Evolutionary conservation across 2,329 filamentous ascomycete genomes (phyloP), one percentile per base, ranked within the genome.

Genomic region (Diaporthe helianthi): DNA sequence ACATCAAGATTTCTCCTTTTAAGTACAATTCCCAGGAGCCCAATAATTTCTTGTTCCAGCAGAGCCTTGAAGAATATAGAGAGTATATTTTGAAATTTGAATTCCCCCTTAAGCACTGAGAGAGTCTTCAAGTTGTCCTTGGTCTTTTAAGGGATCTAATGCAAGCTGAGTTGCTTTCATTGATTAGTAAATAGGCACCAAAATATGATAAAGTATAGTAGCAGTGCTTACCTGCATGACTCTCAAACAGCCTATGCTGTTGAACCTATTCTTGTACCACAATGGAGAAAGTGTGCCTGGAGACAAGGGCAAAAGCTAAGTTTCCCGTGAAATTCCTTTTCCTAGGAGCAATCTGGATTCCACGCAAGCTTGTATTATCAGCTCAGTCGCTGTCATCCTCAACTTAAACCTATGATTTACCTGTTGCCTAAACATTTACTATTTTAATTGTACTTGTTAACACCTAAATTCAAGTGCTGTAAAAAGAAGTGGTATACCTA

Each of bases 41-140:
- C 95, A 0, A 95, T 94, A 79, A 98, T 98, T 80, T 99, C 96
- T 83, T 97, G 98, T 78, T 94, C 95, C 24, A 90, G 92, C 22
- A 96, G 96, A 52, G 93, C 97, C 69, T 92, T 86, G 15, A 94
- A 97, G 24, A 98, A 82, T 29, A 92, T 93, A 73, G 96, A 87
- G 46, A 98, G 86, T 71, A 97, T 87, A 80, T 91, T 97, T 74
- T 91, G 87, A 75, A 94, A 94, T 74, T 92, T 92, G 69, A 91
- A 84, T 0, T 90, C 92, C 26, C 86, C 83, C 8, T 83, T 75
- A 41, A 95, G 94, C 24, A 93, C 86, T 81, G 80, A 17, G 17
- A 83, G 81, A 31, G 83, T 81, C 55, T 58, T 7, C 38, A 17
- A 7, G 6, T 4, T 15, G 2, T 3, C 9, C 33, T 33, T 22